These are phyloP conservation scores for Liriodendron chinense DNA, from an alignment of 164 flowering plant genomes.

Conservation along the genomic window DNA sequence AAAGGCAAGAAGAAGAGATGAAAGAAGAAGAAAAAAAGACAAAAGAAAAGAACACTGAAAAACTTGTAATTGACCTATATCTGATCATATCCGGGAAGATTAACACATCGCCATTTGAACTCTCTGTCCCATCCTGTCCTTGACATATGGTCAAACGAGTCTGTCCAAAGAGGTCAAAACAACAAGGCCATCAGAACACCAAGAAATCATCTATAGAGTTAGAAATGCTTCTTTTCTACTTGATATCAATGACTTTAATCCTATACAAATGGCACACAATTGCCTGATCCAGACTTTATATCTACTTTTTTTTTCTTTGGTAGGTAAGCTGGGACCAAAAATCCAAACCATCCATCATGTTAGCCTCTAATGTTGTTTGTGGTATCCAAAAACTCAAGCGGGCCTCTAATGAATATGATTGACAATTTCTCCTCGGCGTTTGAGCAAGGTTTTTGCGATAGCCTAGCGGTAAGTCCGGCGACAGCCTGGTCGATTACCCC, in stretches of 20 bases:
- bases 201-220: background rate
- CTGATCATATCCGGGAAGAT: slow-evolving; percentile 86
- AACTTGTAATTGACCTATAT: slow-evolving; percentile 49
- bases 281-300: too few relatives aligned
- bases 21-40: background rate
- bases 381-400: too few relatives aligned
- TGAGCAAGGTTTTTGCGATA: too few relatives aligned
- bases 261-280: too few relatives aligned
- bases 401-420: too few relatives aligned
- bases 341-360: too few relatives aligned
- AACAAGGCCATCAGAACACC: background rate
- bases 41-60: background rate
- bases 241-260: background rate
- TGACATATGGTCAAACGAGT: slow-evolving; percentile 70
- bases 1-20: slow-evolving; percentile 5
- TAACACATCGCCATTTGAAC: slow-evolving; percentile 69
- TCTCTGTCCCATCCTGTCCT: slow-evolving; percentile 47
- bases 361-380: too few relatives aligned
- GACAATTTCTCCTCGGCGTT: too few relatives aligned
- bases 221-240: background rate
- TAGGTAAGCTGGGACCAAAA: too few relatives aligned
- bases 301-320: background rate
- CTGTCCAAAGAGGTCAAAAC: slow-evolving; percentile 28
- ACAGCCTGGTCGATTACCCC: too few relatives aligned
- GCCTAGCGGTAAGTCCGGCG: too few relatives aligned